These are phyloP conservation scores for Datisca glomerata DNA, from an alignment of 306 rosid species.

Conservation along the genomic window DNA sequence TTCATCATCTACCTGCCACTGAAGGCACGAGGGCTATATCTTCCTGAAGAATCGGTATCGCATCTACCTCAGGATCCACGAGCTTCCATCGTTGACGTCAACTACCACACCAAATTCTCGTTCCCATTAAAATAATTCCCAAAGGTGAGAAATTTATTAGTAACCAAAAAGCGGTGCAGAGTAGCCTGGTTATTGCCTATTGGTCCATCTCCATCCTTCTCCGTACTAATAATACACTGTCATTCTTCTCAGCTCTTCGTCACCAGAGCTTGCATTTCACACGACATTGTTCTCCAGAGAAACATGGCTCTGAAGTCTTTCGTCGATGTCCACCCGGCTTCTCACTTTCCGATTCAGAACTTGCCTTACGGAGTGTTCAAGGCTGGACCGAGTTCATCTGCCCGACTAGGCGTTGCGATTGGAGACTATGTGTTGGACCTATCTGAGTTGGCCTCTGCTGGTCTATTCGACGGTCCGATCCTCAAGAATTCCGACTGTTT, in stretches of 20 bases:
- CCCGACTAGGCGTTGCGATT: constrained; percentile 82
- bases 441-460: constrained; percentile 54
- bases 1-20: no score
- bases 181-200: no score
- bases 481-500: constrained; percentile 69
- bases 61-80: no score
- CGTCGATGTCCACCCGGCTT: constrained; percentile 47
- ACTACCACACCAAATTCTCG: no score
- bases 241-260: background rate
- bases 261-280: background rate
- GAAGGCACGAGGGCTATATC: no score
- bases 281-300: background rate
- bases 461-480: constrained; percentile 69
- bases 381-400: constrained; percentile 29
- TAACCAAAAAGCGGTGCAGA: no score
- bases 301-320: constrained; percentile 52
- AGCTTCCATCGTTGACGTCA: no score
- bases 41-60: no score
- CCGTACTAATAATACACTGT: background rate
- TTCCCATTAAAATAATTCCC: no score
- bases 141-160: no score
- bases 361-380: constrained; percentile 84
- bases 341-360: constrained; percentile 88
- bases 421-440: constrained; percentile 83
- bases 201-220: no score